A percentile compares a stretch with the other conserved stretches of the same genome.
Conservation (phyloP, 2,329 filamentous ascomycete species). For the Penicillium nordicum region DNA sequence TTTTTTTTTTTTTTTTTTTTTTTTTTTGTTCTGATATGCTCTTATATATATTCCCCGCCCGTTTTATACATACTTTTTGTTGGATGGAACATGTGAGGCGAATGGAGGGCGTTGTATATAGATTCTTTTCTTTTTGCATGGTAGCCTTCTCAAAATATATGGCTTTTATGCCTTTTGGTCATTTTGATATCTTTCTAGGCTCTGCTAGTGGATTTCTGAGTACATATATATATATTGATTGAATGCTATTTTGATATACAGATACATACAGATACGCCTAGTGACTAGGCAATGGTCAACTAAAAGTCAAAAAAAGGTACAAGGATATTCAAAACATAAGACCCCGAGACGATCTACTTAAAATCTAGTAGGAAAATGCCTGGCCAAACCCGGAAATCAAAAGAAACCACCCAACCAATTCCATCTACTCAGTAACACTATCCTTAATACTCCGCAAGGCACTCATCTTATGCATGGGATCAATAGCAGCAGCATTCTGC, state of each 20-base stretch:
- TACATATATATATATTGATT: neutral
- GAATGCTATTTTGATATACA: neutral
- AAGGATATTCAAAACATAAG: neutral
- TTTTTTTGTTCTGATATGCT: neutral
- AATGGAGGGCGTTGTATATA: slow-evolving; percentile 10
- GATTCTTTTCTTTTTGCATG: neutral
- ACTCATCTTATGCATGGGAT: slow-evolving; percentile 34
- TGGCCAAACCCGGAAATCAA: neutral
- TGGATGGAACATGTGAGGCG: slow-evolving; percentile 1
- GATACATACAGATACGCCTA: neutral
- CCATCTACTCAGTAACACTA: slow-evolving; percentile 39
- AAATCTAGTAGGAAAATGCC: neutral
- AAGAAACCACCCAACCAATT: neutral
- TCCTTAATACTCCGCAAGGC: slow-evolving; percentile 34
- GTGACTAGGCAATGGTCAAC: neutral
- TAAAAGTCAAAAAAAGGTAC: neutral
- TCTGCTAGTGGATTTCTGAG: neutral
- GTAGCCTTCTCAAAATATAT: neutral
- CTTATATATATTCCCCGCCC: slow-evolving; percentile 8
- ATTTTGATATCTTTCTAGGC: neutral
- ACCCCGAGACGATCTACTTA: neutral
- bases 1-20: neutral
- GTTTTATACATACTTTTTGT: slow-evolving; percentile 12
- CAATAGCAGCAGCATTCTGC: slow-evolving; percentile 49
- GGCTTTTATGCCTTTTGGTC: neutral